Evolutionary conservation across 225 moss, liverwort and hornwort species (phyloP).

Genomic region (Antitrichia curtipendula): DNA sequence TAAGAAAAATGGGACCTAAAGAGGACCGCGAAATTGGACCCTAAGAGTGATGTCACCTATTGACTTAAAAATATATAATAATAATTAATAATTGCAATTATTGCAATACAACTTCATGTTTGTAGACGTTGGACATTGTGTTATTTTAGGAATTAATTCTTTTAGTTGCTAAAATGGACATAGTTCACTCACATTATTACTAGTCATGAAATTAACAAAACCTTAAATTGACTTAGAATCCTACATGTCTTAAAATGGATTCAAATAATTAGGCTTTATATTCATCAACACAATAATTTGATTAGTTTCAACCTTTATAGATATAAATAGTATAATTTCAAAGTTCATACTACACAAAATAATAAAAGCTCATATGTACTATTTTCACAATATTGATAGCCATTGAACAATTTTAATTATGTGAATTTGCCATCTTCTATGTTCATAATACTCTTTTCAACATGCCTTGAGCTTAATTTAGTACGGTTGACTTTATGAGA

Average conservation of each 20-base stretch:
- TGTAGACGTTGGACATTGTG: too few species aligned
- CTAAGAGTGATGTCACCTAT: too few species aligned
- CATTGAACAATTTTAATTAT: neutral
- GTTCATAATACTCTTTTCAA: neutral
- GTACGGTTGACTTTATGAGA: neutral
- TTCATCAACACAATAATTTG: neutral
- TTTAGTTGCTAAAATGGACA: neutral
- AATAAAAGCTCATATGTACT: neutral
- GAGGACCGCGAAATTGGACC: fast-evolving
- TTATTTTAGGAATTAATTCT: neutral
- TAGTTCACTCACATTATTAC: neutral
- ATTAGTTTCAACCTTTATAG: neutral
- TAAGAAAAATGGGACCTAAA: too few species aligned
- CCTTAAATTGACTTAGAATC: neutral
- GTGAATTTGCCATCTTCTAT: neutral
- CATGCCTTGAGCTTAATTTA: neutral
- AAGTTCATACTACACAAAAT: neutral
- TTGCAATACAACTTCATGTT: too few species aligned
- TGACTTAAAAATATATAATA: too few species aligned
- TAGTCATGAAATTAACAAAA: neutral
- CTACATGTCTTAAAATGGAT: neutral
- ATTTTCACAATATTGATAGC: neutral
- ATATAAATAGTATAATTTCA: neutral
- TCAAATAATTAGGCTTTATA: neutral
- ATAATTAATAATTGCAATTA: too few species aligned